A percentile compares a stretch with the other conserved stretches of the same genome.
These are phyloP conservation scores for Colletotrichum truncatum DNA, from an alignment of 2,329 filamentous ascomycete genomes.

Conservation along the genomic window DNA sequence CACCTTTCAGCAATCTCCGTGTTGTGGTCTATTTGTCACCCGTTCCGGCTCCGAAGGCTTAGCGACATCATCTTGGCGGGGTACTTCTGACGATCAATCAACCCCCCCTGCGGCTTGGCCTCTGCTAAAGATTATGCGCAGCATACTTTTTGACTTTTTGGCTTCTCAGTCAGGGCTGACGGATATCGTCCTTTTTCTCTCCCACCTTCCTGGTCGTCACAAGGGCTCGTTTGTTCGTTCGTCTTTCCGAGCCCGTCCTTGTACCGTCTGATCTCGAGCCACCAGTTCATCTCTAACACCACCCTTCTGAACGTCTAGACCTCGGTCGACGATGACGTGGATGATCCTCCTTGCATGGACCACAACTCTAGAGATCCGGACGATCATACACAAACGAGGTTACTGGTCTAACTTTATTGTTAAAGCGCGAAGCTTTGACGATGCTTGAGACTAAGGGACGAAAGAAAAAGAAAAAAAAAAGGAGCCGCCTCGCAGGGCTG, in stretches of 20 bases:
- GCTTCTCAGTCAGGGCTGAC: neutral
- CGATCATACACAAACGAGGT: conserved; percentile 5
- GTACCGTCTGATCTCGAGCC: neutral
- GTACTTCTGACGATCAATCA: conserved; percentile 3
- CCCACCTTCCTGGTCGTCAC: neutral
- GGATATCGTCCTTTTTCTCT: neutral
- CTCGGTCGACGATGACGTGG: conserved; percentile 1
- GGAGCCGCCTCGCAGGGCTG: neutral
- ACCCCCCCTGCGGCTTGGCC: neutral
- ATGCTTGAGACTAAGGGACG: too few species aligned
- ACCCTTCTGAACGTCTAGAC: neutral
- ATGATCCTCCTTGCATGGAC: neutral
- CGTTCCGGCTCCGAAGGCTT: neutral
- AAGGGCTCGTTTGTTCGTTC: neutral
- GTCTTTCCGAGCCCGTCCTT: neutral
- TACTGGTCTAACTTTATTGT: neutral
- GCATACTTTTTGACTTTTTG: neutral
- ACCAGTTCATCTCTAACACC: neutral
- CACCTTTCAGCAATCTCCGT: too few species aligned
- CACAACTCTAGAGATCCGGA: neutral
- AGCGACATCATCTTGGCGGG: neutral
- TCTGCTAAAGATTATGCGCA: neutral
- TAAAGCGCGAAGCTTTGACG: too few species aligned
- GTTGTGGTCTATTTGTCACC: too few species aligned
- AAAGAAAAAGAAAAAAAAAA: too few species aligned